These are phyloP conservation scores for Microascus cirrosus DNA, from an alignment of 2,329 filamentous ascomycete species.

Conservation along the genomic window DNA sequence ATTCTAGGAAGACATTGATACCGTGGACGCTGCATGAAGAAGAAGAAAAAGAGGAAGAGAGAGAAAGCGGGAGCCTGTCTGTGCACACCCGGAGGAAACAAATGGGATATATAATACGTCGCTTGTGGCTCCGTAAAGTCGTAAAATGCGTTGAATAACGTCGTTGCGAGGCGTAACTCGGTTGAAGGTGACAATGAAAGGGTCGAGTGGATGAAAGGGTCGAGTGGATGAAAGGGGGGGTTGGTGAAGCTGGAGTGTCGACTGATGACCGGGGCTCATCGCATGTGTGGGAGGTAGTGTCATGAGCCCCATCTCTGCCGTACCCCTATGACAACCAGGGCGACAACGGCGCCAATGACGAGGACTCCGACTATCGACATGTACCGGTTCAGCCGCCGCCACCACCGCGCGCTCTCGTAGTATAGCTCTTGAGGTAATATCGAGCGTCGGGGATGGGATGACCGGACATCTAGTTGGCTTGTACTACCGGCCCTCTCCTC, in stretches of 20 bases:
- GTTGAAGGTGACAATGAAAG: not conserved
- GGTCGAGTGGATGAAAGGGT: not conserved
- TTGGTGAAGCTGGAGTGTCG: not conserved
- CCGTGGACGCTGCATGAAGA: conserved; percentile 2
- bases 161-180: too few species aligned
- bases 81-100: not conserved
- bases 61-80: not conserved
- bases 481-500: conserved; percentile 17
- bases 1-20: conserved; percentile 9
- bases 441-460: conserved; percentile 20
- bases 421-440: conserved; percentile 28
- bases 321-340: conserved; percentile 40
- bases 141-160: not conserved
- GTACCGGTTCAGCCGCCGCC: conserved; percentile 46
- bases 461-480: conserved; percentile 24
- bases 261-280: not conserved
- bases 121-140: not conserved
- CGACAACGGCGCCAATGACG: conserved; percentile 38
- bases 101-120: not conserved
- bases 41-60: not conserved
- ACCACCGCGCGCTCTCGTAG: conserved; percentile 45
- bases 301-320: conserved; percentile 32
- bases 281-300: not conserved
- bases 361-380: conserved; percentile 47
- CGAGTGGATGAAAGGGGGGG: not conserved